Evolutionary conservation across 176 grass and related monocot species (phyloP).

Genomic region (Triticum dicoccoides): DNA sequence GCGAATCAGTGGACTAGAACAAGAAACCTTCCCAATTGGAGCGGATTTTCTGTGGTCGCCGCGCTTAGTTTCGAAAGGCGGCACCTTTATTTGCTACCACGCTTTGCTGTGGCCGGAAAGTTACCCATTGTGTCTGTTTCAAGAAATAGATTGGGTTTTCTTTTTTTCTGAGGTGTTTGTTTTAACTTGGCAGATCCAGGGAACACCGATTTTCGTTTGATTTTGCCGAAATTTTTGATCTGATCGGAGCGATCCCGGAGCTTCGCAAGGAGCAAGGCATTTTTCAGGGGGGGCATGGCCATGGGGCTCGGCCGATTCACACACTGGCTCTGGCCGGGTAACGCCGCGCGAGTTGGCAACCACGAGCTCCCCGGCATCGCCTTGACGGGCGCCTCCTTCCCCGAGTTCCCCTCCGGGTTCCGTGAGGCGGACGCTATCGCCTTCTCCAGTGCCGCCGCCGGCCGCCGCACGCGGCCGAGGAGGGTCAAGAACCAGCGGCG

Average conservation of each 20-base stretch:
- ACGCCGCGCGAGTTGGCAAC: conserved; percentile 8
- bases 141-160: background rate
- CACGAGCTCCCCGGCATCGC: conserved; percentile 28
- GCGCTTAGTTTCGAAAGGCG: conserved; percentile 6
- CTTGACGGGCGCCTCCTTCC: conserved; percentile 32
- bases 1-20: background rate
- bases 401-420: conserved; percentile 55
- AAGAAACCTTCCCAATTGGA: conserved; percentile 17
- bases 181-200: conserved; percentile 34
- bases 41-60: background rate
- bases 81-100: conserved; percentile 6
- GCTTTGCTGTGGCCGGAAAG: background rate
- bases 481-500: conserved; percentile 35
- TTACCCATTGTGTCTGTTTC: background rate
- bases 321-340: conserved; percentile 52
- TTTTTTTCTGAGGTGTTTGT: background rate
- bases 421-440: conserved; percentile 41
- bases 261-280: background rate
- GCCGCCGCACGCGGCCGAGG: conserved; percentile 21
- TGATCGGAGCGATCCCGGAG: background rate
- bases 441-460: conserved; percentile 6
- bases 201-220: conserved; percentile 24
- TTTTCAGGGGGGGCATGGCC: conserved; percentile 20
- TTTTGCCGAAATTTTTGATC: conserved; percentile 39
- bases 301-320: conserved; percentile 46